Conservation (phyloP, 75 land plant genomes). For the Pseudotsuga menziesii region DNA sequence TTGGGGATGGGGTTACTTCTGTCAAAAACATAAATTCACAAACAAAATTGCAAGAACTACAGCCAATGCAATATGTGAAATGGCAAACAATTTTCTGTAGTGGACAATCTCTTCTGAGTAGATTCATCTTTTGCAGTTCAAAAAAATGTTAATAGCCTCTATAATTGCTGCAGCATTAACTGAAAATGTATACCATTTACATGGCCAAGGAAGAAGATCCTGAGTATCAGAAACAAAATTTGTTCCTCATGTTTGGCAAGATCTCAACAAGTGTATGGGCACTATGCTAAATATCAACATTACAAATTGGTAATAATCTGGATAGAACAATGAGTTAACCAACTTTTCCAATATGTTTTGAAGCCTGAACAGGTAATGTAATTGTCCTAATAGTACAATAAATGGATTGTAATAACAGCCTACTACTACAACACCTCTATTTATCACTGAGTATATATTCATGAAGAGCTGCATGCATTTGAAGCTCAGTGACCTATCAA, state of each 20-base stretch:
- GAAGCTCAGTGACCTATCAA: background rate
- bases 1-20: background rate
- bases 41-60: background rate
- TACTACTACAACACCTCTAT: background rate
- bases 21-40: background rate
- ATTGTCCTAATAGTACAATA: background rate
- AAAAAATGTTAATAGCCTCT: background rate
- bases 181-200: background rate
- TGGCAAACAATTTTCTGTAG: background rate
- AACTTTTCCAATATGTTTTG: background rate
- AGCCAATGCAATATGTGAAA: background rate
- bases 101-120: background rate
- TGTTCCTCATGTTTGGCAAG: background rate
- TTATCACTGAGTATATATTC: background rate
- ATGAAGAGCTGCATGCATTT: background rate
- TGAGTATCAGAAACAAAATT: background rate
- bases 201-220: background rate
- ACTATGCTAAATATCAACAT: background rate
- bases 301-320: background rate
- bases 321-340: background rate
- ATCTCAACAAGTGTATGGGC: background rate
- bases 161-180: background rate
- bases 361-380: background rate
- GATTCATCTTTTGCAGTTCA: slow-evolving; percentile 2
- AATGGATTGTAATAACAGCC: background rate